Evolutionary conservation across 2,329 filamentous ascomycete genomes (phyloP).

Genomic region (Grosmannia clavigera): DNA sequence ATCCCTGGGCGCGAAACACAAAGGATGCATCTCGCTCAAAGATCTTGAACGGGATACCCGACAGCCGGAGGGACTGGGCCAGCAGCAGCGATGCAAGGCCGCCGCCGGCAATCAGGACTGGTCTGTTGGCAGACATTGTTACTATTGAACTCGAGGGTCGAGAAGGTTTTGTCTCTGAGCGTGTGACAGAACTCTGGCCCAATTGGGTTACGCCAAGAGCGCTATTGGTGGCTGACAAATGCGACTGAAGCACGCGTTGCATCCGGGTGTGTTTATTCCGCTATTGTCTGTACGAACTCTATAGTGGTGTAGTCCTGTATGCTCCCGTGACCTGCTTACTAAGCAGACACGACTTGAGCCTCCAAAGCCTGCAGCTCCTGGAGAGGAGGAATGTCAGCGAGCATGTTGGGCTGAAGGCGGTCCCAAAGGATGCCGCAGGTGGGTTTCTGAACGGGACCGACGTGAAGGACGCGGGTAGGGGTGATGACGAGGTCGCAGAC

Average conservation of each 20-base stretch:
- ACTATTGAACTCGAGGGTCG: not conserved
- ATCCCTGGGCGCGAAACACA: constrained; percentile 47
- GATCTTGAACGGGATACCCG: constrained; percentile 37
- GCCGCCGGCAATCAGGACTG: constrained; percentile 30
- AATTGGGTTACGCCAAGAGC: no score
- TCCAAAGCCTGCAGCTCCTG: not conserved
- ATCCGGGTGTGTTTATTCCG: no score
- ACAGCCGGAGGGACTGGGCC: constrained; percentile 27
- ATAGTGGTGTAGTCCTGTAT: no score
- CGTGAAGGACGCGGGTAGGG: not conserved
- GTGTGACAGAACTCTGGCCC: no score
- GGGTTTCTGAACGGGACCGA: not conserved
- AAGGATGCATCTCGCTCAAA: constrained; percentile 42
- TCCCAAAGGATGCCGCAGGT: constrained; percentile 3
- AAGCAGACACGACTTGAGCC: not conserved
- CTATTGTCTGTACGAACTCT: no score
- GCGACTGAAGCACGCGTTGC: no score
- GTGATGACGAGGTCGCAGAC: constrained; percentile 5
- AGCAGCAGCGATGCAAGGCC: constrained; percentile 31
- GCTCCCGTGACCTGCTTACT: not conserved
- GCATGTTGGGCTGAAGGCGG: constrained; percentile 1
- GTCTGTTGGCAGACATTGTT: constrained; percentile 10
- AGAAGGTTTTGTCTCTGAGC: no score
- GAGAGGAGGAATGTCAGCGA: constrained; percentile 1
- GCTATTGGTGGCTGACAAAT: not conserved